Evolutionary conservation across 163 green algal genomes (phyloP), one percentile per base, ranked within the genome.

Genomic region (Picocystis sp.): DNA sequence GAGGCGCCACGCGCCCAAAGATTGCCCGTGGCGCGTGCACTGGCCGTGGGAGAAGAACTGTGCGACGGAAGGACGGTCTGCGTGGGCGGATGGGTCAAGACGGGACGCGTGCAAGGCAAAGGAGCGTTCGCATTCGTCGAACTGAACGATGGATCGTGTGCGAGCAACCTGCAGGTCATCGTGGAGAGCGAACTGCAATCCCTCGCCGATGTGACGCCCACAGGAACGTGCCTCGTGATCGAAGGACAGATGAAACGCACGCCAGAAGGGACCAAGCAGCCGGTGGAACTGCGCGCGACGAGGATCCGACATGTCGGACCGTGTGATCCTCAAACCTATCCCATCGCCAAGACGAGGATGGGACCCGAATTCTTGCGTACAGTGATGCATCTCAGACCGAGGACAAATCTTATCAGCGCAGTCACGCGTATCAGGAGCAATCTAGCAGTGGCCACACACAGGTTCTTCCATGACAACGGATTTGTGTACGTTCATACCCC

Each of bases 401-500:
- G 58, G 14, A 84, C 83, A 53, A 88, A 87, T 77, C 92, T 77
- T 43, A 95, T 99, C 45, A 75, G 79, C 17, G 81, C 85, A 0
- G 78, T 96, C 21, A 79, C 84, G 11, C 82, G 91, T 62, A 91
- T 99, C 53, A 81, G 91, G 67, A 95, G 88, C 70, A 86, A 86
- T 22, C 75, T 98, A 12, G 79, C 91, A 0, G 83, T 76, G 29
- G 88, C 88, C 25, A 98, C 91, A 21, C 91, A 99, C 78, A 63
- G 45, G 43, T 96, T 93, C 65, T 93, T 93, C 75, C 63, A 81
- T 51, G 56, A 84, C 46, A 72, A 86, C 29, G 86, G 83, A 55
- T 98, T 99, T 65, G 66, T 92, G 56, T 98, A 99, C 56, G 81
- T 99, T 56, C 86, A 97, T 75, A 95, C 89, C 41, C 91, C 91